Percentiles rank a stretch among this genome's conserved stretches.
Evolutionary conservation across 2,329 filamentous ascomycete genomes (phyloP).

Genomic region (Arthrobotrys pseudoclavata): DNA sequence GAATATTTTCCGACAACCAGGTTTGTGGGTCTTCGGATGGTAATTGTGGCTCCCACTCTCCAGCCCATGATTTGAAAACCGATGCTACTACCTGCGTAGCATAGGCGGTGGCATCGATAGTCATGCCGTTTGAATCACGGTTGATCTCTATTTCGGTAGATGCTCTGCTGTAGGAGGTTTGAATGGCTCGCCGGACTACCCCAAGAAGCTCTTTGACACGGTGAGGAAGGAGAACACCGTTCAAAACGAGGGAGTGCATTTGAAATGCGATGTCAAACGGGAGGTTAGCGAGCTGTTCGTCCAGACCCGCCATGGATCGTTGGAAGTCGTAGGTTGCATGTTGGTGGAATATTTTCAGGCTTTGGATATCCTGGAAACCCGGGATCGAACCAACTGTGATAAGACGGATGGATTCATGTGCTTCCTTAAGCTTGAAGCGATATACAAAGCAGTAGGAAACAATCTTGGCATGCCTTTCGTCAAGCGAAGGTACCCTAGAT

Average conservation of each 20-base stretch:
- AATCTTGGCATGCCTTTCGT: constrained; percentile 65
- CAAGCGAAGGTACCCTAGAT: constrained; percentile 64
- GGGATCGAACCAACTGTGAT: constrained; percentile 49
- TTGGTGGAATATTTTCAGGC: constrained; percentile 23
- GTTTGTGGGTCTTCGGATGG: constrained; percentile 71
- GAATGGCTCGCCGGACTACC: constrained; percentile 65
- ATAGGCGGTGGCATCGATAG: constrained; percentile 55
- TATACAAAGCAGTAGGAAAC: constrained; percentile 71
- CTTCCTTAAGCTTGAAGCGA: constrained; percentile 65
- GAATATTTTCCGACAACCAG: constrained; percentile 67
- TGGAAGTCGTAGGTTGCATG: constrained; percentile 56
- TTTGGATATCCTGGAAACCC: constrained; percentile 36
- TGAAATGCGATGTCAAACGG: constrained; percentile 74
- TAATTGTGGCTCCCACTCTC: constrained; percentile 70
- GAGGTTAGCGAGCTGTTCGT: constrained; percentile 64
- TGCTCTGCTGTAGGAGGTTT: background rate
- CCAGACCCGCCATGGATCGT: constrained; percentile 65
- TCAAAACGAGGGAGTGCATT: constrained; percentile 74
- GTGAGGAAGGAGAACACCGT: constrained; percentile 74
- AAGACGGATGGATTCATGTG: constrained; percentile 64
- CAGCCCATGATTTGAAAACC: constrained; percentile 72
- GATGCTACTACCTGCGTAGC: constrained; percentile 62
- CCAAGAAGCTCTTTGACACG: constrained; percentile 69
- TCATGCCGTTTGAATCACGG: constrained; percentile 63
- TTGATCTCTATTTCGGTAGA: constrained; percentile 41